phyloP scores from a whole-genome alignment of 306 rosid genomes.

The Cicer bijugum region DNA sequence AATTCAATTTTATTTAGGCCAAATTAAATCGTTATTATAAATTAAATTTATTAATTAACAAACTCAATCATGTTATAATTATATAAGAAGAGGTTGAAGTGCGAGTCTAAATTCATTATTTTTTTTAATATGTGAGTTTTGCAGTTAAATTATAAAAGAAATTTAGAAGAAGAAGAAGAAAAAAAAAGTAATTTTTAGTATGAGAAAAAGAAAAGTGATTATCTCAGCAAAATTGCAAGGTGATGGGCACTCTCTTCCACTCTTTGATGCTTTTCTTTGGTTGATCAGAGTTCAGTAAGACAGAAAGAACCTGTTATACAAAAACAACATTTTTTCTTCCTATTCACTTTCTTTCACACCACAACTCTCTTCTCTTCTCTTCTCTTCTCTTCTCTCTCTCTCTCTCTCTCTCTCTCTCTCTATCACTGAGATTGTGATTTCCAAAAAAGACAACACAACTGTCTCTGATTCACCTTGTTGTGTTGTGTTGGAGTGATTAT shows the following conservation, averaged over 20 bases:
- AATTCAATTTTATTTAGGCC: too few relatives aligned
- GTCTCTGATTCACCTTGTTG: constrained; percentile 54
- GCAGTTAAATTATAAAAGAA: too few relatives aligned
- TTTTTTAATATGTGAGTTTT: too few relatives aligned
- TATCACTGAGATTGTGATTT: constrained; percentile 53
- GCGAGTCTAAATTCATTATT: too few relatives aligned
- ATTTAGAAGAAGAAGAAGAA: too few relatives aligned
- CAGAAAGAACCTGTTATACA: constrained; percentile 55
- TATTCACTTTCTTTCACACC: constrained; percentile 8
- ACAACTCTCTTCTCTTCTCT: neutral
- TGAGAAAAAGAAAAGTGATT: neutral
- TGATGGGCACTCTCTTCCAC: constrained; percentile 47
- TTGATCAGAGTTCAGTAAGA: constrained; percentile 53
- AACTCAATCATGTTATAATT: too few relatives aligned
- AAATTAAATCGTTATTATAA: too few relatives aligned
- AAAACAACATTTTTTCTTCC: constrained; percentile 57
- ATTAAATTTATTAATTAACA: too few relatives aligned
- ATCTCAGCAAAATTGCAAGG: constrained; percentile 40
- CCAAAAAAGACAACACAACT: constrained; percentile 51
- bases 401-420: constrained; percentile 36
- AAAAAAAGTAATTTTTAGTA: too few relatives aligned
- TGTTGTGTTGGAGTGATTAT: constrained; percentile 54
- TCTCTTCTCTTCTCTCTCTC: constrained; percentile 33
- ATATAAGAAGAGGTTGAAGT: too few relatives aligned
- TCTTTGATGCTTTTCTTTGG: constrained; percentile 59